Conservation (phyloP, 768 basidiomycete species). For the Megacollybia marginata region DNA sequence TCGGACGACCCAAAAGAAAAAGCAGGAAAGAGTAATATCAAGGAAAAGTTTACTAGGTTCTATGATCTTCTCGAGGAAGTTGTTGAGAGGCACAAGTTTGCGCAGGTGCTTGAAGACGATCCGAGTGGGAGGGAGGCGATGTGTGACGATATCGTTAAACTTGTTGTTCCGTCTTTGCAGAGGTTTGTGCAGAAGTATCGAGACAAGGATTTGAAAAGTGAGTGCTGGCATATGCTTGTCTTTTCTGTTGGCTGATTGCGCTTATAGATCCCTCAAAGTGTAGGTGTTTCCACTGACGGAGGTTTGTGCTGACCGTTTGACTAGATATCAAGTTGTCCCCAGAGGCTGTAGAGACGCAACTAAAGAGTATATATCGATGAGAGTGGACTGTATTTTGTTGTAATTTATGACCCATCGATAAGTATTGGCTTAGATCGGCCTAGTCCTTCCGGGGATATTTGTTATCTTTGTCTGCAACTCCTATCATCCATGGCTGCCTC, state of each 20-base stretch:
- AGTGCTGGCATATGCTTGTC: slow-evolving; percentile 25
- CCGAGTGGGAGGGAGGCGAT: slow-evolving; percentile 48
- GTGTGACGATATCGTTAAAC: slow-evolving; percentile 67
- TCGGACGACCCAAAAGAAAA: slow-evolving; percentile 56
- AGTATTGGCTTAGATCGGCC: too few relatives aligned
- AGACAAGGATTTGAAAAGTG: slow-evolving; percentile 86
- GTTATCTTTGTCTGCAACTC: too few relatives aligned
- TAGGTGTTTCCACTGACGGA: slow-evolving; percentile 22
- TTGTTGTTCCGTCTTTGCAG: slow-evolving; percentile 70
- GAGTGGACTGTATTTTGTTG: not conserved
- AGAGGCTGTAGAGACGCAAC: slow-evolving; percentile 66
- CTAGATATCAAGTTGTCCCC: slow-evolving; percentile 73
- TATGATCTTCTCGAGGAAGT: slow-evolving; percentile 78
- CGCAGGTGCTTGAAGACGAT: slow-evolving; percentile 67
- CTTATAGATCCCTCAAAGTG: slow-evolving; percentile 63
- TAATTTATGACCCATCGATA: too few relatives aligned
- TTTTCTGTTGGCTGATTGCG: not conserved
- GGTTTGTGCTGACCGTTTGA: not conserved
- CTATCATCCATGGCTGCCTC: too few relatives aligned
- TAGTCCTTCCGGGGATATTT: too few relatives aligned
- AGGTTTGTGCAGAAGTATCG: slow-evolving; percentile 68
- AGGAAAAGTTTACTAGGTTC: slow-evolving; percentile 80
- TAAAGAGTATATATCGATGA: slow-evolving; percentile 48
- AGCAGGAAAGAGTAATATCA: slow-evolving; percentile 51
- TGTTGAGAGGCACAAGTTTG: slow-evolving; percentile 64